Evolutionary conservation across 2,329 filamentous ascomycete species (phyloP).

Genomic region (Claviceps fusiformis): DNA sequence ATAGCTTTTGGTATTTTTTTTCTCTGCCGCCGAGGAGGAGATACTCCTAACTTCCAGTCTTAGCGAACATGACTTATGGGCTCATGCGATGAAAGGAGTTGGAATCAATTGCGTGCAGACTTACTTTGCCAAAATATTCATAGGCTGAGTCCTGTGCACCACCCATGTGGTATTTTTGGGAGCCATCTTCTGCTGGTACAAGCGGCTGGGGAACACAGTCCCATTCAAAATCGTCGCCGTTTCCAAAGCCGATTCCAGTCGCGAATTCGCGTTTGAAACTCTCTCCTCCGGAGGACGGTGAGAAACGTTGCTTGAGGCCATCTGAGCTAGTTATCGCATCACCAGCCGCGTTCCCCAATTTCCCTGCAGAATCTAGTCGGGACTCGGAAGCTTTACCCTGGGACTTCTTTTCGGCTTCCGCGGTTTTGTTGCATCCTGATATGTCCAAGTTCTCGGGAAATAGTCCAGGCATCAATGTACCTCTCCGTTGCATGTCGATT

Average conservation of each 20-base stretch:
- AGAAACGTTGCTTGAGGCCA: constrained; percentile 1
- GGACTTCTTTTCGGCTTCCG: constrained; percentile 16
- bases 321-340: constrained; percentile 7
- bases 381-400: constrained; percentile 23
- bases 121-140: constrained; percentile 53
- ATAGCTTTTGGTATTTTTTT: constrained; percentile 59
- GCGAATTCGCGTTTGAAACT: neutral
- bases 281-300: neutral
- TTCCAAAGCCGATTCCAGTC: neutral
- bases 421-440: constrained; percentile 58
- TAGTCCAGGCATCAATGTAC: constrained; percentile 60
- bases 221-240: constrained; percentile 20
- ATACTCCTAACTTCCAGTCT: constrained; percentile 37
- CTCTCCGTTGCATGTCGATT: constrained; percentile 56
- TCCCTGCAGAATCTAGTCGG: constrained; percentile 20
- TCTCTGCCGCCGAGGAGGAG: constrained; percentile 64
- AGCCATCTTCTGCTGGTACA: constrained; percentile 28
- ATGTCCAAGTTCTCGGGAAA: constrained; percentile 70
- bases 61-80: neutral
- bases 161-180: constrained; percentile 44
- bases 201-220: constrained; percentile 50
- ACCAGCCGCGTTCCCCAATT: constrained; percentile 15
- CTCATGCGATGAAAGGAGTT: neutral
- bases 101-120: neutral
- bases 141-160: constrained; percentile 58